A percentile compares a stretch with the other conserved stretches of the same genome.
These are phyloP conservation scores for Amylostereum areolatum DNA, from an alignment of 1,284 basidiomycete genomes.

Conservation along the genomic window DNA sequence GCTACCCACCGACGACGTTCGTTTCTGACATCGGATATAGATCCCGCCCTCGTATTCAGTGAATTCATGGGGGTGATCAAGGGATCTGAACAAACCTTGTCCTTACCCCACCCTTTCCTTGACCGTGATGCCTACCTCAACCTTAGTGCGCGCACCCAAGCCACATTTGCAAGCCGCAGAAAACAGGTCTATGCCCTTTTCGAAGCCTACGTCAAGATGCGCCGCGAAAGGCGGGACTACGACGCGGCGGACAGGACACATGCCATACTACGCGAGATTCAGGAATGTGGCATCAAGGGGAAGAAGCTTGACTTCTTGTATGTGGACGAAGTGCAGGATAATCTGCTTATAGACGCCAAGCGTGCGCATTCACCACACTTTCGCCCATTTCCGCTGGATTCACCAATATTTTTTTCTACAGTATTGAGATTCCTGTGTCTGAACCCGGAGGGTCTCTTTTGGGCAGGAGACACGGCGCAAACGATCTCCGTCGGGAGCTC, in stretches of 20 bases:
- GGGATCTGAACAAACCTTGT: slow-evolving; percentile 50
- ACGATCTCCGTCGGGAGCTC: slow-evolving; percentile 68
- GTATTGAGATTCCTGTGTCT: slow-evolving; percentile 55
- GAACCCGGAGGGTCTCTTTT: slow-evolving; percentile 66
- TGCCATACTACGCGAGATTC: slow-evolving; percentile 37
- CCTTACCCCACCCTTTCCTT: slow-evolving; percentile 31
- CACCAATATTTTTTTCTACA: slow-evolving; percentile 21
- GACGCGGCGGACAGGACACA: slow-evolving; percentile 68
- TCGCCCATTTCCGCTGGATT: neutral
- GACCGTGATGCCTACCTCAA: slow-evolving; percentile 37
- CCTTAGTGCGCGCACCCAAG: slow-evolving; percentile 45
- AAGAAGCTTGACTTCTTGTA: slow-evolving; percentile 54
- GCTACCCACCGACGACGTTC: neutral
- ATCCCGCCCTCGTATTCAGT: slow-evolving; percentile 59
- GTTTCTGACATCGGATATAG: slow-evolving; percentile 25
- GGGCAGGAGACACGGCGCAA: slow-evolving; percentile 77
- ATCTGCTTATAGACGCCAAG: slow-evolving; percentile 58
- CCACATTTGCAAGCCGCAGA: slow-evolving; percentile 47
- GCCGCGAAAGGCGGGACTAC: slow-evolving; percentile 37
- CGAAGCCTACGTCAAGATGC: slow-evolving; percentile 43
- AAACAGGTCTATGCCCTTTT: slow-evolving; percentile 51
- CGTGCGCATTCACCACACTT: slow-evolving; percentile 29
- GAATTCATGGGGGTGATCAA: slow-evolving; percentile 69
- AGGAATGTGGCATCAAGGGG: slow-evolving; percentile 29
- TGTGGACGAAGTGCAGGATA: slow-evolving; percentile 40